These are phyloP conservation scores for cucumber (Cucumis sativus) DNA, from an alignment of 306 rosid species.

Conservation along the genomic window DNA sequence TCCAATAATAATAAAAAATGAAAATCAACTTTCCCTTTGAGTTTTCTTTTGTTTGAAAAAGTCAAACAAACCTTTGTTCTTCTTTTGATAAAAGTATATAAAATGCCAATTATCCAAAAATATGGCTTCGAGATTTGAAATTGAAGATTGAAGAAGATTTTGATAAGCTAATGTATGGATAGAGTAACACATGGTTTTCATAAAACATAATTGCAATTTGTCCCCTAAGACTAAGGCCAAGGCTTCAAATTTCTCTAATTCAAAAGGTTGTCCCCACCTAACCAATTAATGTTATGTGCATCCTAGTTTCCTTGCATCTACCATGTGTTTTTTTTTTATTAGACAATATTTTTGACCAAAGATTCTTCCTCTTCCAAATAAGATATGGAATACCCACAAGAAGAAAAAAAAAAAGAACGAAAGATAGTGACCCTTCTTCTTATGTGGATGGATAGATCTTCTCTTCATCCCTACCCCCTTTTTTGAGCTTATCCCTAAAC, in stretches of 20 bases:
- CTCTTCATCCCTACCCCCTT: conserved; percentile 7
- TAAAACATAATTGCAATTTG: background rate
- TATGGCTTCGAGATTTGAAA: background rate
- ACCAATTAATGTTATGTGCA: background rate
- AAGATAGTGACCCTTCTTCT: background rate
- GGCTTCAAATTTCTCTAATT: background rate
- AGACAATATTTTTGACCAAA: conserved; percentile 5
- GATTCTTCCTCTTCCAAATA: background rate
- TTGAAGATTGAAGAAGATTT: background rate
- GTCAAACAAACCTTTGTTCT: no score
- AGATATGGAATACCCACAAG: background rate
- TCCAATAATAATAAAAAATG: no score
- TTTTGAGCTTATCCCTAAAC: background rate
- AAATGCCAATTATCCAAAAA: background rate
- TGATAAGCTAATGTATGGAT: background rate
- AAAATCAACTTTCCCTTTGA: no score
- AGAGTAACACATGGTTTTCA: background rate
- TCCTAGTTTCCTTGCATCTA: conserved; percentile 4
- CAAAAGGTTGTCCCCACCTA: background rate
- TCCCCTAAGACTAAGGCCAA: background rate
- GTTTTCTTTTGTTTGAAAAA: no score
- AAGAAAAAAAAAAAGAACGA: background rate
- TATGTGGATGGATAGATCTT: background rate
- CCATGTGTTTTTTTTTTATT: background rate
- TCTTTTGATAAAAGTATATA: no score